Evolutionary conservation across 257 asterid species (phyloP).

Genomic region (Petunia secreta): DNA sequence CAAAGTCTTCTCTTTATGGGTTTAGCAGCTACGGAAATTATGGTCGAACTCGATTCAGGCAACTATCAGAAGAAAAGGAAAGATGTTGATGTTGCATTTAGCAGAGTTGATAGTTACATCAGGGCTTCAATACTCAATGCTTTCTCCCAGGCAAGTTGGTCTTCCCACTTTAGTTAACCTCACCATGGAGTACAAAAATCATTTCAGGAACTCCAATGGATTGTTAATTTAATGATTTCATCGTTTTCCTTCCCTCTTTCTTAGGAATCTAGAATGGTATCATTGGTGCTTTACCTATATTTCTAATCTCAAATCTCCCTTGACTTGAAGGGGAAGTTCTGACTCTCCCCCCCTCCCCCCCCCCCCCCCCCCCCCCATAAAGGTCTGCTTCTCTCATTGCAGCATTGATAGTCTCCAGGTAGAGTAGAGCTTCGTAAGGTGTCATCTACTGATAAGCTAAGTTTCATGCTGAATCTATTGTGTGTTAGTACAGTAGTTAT

Average conservation of each 20-base stretch:
- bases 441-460: conserved; percentile 11
- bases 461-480: conserved; percentile 3
- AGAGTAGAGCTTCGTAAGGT: conserved; percentile 6
- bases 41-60: conserved; percentile 47
- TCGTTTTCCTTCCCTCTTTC: background rate
- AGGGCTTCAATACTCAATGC: conserved; percentile 72
- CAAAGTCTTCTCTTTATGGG: conserved; percentile 64
- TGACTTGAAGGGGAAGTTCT: conserved; percentile 7
- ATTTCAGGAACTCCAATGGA: conserved; percentile 8
- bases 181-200: background rate
- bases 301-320: conserved; percentile 14
- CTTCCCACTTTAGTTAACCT: conserved; percentile 21
- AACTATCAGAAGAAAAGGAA: conserved; percentile 49
- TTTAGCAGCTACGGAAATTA: conserved; percentile 56
- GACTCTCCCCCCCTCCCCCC: too few relatives aligned
- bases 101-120: conserved; percentile 68
- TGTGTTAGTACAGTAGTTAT: background rate
- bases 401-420: background rate
- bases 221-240: conserved; percentile 7
- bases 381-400: conserved; percentile 17
- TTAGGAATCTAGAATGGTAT: background rate
- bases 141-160: conserved; percentile 79
- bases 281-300: conserved; percentile 4
- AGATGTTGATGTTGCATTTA: conserved; percentile 54
- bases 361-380: background rate